These are phyloP conservation scores for Agroathelia rolfsii DNA, from an alignment of 1,284 basidiomycete species.

Conservation along the genomic window DNA sequence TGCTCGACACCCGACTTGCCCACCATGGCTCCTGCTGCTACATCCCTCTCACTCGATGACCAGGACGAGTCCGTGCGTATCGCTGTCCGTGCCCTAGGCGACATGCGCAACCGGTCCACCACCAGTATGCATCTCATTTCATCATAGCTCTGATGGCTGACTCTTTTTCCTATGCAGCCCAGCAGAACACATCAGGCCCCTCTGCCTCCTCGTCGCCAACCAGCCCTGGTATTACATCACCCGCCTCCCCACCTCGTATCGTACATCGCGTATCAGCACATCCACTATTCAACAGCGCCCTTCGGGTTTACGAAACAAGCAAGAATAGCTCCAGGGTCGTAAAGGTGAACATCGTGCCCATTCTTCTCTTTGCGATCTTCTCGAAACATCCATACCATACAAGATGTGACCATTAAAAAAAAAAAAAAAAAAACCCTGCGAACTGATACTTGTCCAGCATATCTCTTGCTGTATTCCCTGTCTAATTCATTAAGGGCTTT, in stretches of 20 bases:
- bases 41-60: slow-evolving; percentile 20
- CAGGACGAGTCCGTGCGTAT: slow-evolving; percentile 52
- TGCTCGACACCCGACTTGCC: too few species aligned
- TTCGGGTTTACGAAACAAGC: slow-evolving; percentile 66
- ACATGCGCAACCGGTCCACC: slow-evolving; percentile 62
- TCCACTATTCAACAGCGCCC: slow-evolving; percentile 56
- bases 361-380: slow-evolving; percentile 7
- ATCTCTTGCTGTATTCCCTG: slow-evolving; percentile 1
- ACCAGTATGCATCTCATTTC: slow-evolving; percentile 18
- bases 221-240: slow-evolving; percentile 3
- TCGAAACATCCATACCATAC: background rate
- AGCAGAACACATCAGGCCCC: slow-evolving; percentile 14
- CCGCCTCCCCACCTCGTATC: slow-evolving; percentile 1
- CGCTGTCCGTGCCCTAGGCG: slow-evolving; percentile 55
- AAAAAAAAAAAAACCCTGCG: slow-evolving; percentile 16
- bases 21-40: slow-evolving; percentile 5
- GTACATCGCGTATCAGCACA: slow-evolving; percentile 13
- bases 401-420: too few species aligned
- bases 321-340: slow-evolving; percentile 74
- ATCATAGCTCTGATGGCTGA: slow-evolving; percentile 19
- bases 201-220: slow-evolving; percentile 13
- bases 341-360: slow-evolving; percentile 37
- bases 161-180: slow-evolving; percentile 17
- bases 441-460: slow-evolving; percentile 11
- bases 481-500: too few species aligned